Percentiles rank a stretch among this genome's conserved stretches.
These are phyloP conservation scores for Coffea humblotiana DNA, from an alignment of 305 asterid genomes.

Conservation along the genomic window DNA sequence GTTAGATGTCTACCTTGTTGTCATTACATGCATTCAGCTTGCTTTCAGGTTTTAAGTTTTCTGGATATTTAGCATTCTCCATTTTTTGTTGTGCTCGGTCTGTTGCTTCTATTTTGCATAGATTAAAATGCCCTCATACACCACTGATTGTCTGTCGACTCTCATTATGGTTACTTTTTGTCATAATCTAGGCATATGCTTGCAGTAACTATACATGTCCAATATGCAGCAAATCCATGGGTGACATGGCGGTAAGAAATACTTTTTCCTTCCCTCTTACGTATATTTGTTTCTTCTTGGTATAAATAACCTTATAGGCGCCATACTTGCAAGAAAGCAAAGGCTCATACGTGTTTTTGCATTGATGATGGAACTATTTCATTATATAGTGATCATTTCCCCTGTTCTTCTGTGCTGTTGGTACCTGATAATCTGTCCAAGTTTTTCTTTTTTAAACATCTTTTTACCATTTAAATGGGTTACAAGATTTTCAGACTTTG, in stretches of 20 bases:
- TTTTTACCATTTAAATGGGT: background rate
- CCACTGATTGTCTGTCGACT: background rate
- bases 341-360: background rate
- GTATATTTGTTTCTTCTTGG: background rate
- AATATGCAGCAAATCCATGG: slow-evolving; percentile 58
- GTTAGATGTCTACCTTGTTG: slow-evolving; percentile 52
- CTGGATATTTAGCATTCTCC: background rate
- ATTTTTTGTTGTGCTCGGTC: background rate
- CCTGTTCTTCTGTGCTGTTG: background rate
- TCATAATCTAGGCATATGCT: slow-evolving; percentile 43
- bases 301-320: background rate
- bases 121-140: background rate
- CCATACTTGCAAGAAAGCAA: background rate
- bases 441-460: background rate
- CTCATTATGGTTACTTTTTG: background rate
- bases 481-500: background rate
- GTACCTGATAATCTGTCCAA: background rate
- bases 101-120: background rate
- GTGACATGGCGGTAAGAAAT: slow-evolving; percentile 48
- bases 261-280: background rate
- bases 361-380: background rate
- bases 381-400: background rate
- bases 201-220: slow-evolving; percentile 44
- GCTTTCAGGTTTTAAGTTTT: slow-evolving; percentile 41
- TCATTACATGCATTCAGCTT: slow-evolving; percentile 54